phyloP scores from a whole-genome alignment of 805 yeast species.

The Barnettozyma botsteinii region DNA sequence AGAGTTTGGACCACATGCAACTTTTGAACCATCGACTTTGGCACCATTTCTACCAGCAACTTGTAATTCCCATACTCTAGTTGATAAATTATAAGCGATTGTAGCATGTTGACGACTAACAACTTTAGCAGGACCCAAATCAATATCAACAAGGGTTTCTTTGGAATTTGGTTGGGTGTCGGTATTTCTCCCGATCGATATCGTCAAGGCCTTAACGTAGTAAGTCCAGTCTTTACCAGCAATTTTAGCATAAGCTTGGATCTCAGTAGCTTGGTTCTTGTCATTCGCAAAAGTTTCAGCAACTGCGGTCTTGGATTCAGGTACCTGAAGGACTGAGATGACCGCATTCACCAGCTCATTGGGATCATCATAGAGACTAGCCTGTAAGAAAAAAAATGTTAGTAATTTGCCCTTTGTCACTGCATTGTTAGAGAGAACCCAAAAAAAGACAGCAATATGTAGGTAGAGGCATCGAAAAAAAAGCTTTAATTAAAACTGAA shows the following conservation, averaged over 20 bases:
- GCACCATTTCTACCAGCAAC: slow-evolving; percentile 92
- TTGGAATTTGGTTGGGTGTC: slow-evolving; percentile 20
- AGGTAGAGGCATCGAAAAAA: neutral
- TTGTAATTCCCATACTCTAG: slow-evolving; percentile 80
- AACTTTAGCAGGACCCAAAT: slow-evolving; percentile 95
- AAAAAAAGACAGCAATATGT: neutral
- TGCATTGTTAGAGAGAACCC: neutral
- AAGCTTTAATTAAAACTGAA: too few relatives aligned
- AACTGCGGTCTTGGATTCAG: slow-evolving; percentile 74
- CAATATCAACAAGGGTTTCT: slow-evolving; percentile 56
- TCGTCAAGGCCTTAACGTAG: slow-evolving; percentile 72
- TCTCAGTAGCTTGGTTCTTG: slow-evolving; percentile 56
- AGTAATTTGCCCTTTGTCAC: neutral
- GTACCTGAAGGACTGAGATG: slow-evolving; percentile 60
- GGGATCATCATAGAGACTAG: slow-evolving; percentile 44
- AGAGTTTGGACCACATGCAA: slow-evolving; percentile 38
- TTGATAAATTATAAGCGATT: slow-evolving; percentile 67
- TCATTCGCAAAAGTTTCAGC: slow-evolving; percentile 70
- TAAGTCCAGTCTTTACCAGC: slow-evolving; percentile 94
- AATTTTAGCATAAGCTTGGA: slow-evolving; percentile 96
- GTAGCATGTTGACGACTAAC: slow-evolving; percentile 88
- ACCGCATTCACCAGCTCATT: slow-evolving; percentile 68
- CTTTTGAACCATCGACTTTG: slow-evolving; percentile 64
- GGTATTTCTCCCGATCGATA: slow-evolving; percentile 86
- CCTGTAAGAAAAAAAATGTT: slow-evolving; percentile 1